Evolutionary conservation across 2,329 filamentous ascomycete genomes (phyloP), one percentile per base, ranked within the genome.

Genomic region (Fonsecaea monophora): DNA sequence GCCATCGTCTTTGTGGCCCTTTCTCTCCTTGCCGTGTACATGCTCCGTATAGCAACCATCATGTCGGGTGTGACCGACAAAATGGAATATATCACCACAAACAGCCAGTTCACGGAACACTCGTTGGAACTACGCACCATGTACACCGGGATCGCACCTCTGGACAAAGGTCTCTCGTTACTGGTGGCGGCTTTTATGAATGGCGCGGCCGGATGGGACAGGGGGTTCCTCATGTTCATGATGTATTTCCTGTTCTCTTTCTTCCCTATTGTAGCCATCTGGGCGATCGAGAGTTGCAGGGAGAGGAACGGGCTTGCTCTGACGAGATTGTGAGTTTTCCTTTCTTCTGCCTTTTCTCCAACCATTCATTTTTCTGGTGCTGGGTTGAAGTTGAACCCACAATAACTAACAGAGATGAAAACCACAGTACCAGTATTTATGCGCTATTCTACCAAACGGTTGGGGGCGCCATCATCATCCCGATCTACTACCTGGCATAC

Each of bases 401-500:
- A 38, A 38, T 25, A 25, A 25, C 25, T 25, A 25, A 25, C 25
- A 25, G 25, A 25, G 25, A 2, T 25, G 25, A 25, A 18, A n/a
- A 37, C 3, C 4, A 53, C 40, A 70, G 68, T 50, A 70, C 68
- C n/a, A 53, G 54, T 38, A 35, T 68, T 13, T 70, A 53, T 42
- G 65, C 68, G 8, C 12, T 68, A 3, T 64, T 70, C 38, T 70
- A 69, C 62, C 68, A 70, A 37, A 70, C 67, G 5, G 67, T 67
- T 15, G 68, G 68, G 2, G 68, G 66, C 1, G 68, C 68, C 10
- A 59, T 73, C 40, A 71, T 74, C 38, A 69, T 72, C 6, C 74
- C 75, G 9, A 32, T 75, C 3, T 75, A 73, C 62, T 75, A 71
- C 45, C 64, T 73, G 13, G 53, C 61, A 18, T 74, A 69, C 56